These are phyloP conservation scores for Rhodotorula mucilaginosa DNA, from an alignment of 1,284 basidiomycete species.

Conservation along the genomic window DNA sequence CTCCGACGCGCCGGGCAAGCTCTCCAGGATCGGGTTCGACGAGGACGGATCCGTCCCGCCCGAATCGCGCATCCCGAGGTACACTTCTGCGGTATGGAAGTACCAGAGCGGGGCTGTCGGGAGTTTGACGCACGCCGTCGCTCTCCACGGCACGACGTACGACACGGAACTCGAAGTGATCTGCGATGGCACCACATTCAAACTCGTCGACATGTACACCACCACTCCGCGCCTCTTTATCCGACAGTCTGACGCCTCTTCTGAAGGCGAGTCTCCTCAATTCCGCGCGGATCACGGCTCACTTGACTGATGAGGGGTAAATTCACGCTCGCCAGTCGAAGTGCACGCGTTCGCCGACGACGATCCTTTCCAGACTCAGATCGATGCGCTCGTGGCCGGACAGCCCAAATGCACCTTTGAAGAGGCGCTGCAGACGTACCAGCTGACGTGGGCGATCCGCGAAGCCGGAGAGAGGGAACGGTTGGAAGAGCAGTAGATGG, in stretches of 20 bases:
- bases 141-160: conserved; percentile 83
- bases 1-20: conserved; percentile 79
- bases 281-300: too few species aligned
- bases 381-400: conserved; percentile 26
- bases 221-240: conserved; percentile 21
- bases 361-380: conserved; percentile 38
- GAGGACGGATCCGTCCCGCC: conserved; percentile 67
- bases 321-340: conserved; percentile 10
- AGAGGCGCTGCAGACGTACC: conserved; percentile 83
- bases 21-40: conserved; percentile 76
- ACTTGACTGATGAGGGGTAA: too few species aligned
- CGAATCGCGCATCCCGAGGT: conserved; percentile 61
- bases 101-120: conserved; percentile 87
- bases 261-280: not conserved
- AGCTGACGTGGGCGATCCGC: conserved; percentile 68
- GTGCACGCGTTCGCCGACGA: conserved; percentile 25
- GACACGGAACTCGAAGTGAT: conserved; percentile 64
- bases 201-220: conserved; percentile 28
- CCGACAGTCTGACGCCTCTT: conserved; percentile 11
- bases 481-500: not conserved
- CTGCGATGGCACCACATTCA: conserved; percentile 27
- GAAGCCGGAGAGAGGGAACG: conserved; percentile 33
- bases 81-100: conserved; percentile 61
- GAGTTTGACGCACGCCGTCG: conserved; percentile 78
- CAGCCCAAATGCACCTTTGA: conserved; percentile 45